Conservation (phyloP, 2,329 filamentous ascomycete genomes). For the Exserohilum rostratum region DNA sequence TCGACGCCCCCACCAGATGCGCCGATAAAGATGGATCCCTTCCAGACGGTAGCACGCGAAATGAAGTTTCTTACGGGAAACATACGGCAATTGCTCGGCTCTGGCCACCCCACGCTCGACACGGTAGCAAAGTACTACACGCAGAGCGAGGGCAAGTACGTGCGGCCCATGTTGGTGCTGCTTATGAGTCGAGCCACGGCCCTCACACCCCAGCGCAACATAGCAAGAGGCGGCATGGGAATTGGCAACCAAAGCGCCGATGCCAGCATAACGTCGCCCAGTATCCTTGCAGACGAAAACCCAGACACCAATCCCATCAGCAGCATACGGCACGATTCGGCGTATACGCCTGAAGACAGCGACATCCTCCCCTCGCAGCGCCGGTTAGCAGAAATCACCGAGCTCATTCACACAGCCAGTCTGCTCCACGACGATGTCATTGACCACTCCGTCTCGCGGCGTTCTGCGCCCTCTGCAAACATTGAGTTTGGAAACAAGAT, state of each 20-base stretch:
- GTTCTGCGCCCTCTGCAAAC: slow-evolving; percentile 86
- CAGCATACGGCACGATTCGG: slow-evolving; percentile 59
- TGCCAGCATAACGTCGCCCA: slow-evolving; percentile 63
- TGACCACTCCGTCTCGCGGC: slow-evolving; percentile 84
- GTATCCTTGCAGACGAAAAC: slow-evolving; percentile 80
- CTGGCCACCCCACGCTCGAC: slow-evolving; percentile 91
- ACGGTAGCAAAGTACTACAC: slow-evolving; percentile 98
- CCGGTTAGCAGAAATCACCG: slow-evolving; percentile 92
- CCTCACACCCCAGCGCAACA: slow-evolving; percentile 66
- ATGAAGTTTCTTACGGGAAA: slow-evolving; percentile 96
- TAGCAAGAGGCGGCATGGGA: slow-evolving; percentile 22
- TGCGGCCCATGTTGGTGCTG: slow-evolving; percentile 90
- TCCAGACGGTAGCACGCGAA: slow-evolving; percentile 91
- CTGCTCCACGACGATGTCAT: slow-evolving; percentile 98
- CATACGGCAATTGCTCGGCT: slow-evolving; percentile 89
- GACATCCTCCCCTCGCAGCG: slow-evolving; percentile 92
- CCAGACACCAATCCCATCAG: slow-evolving; percentile 58
- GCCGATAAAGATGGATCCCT: slow-evolving; percentile 80
- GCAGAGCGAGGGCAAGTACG: slow-evolving; percentile 93
- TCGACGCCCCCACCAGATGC: slow-evolving; percentile 65
- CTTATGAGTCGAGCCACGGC: slow-evolving; percentile 95
- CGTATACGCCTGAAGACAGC: slow-evolving; percentile 55
- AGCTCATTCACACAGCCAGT: slow-evolving; percentile 96
- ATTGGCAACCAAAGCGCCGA: slow-evolving; percentile 55
- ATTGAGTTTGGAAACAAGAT: slow-evolving; percentile 98